Conservation (phyloP, 768 basidiomycete species). For the Filobasidium wieringae region DNA sequence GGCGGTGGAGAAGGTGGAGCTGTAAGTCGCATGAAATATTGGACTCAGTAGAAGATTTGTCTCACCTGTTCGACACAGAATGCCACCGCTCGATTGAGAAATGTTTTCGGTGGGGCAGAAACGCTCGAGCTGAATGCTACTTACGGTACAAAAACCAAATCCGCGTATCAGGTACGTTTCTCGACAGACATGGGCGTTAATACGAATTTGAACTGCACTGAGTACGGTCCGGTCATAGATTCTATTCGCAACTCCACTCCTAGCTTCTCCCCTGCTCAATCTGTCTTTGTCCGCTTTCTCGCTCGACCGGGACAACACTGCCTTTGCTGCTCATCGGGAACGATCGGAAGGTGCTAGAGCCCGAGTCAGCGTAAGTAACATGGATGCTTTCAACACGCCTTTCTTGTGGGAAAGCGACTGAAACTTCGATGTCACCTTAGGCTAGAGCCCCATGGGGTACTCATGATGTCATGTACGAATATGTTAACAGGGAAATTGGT, state of each 20-base stretch:
- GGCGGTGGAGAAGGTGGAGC: constrained; percentile 88
- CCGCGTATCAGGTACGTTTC: constrained; percentile 65
- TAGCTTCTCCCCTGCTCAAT: constrained; percentile 49
- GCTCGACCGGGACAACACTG: constrained; percentile 65
- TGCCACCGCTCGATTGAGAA: constrained; percentile 66
- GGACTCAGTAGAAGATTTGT: neutral
- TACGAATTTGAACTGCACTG: no score
- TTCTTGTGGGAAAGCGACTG: constrained; percentile 1
- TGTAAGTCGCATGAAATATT: constrained; percentile 45
- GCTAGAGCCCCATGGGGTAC: constrained; percentile 35
- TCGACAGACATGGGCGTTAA: no score
- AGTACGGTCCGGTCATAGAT: constrained; percentile 26
- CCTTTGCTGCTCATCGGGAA: constrained; percentile 48
- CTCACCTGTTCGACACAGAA: constrained; percentile 44
- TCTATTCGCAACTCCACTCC: constrained; percentile 38
- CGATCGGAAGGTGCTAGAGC: constrained; percentile 45
- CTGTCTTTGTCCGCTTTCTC: constrained; percentile 63
- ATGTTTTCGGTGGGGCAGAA: constrained; percentile 86
- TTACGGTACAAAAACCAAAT: constrained; percentile 73
- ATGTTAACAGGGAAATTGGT: constrained; percentile 61
- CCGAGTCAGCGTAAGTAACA: constrained; percentile 64
- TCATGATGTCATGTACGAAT: constrained; percentile 79
- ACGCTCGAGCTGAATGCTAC: constrained; percentile 69
- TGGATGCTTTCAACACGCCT: constrained; percentile 34
- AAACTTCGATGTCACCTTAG: constrained; percentile 9